A percentile compares a stretch with the other conserved stretches of the same genome.
These are phyloP conservation scores for Tetracladium maxilliforme DNA, from an alignment of 2,329 filamentous ascomycete genomes.

Conservation along the genomic window DNA sequence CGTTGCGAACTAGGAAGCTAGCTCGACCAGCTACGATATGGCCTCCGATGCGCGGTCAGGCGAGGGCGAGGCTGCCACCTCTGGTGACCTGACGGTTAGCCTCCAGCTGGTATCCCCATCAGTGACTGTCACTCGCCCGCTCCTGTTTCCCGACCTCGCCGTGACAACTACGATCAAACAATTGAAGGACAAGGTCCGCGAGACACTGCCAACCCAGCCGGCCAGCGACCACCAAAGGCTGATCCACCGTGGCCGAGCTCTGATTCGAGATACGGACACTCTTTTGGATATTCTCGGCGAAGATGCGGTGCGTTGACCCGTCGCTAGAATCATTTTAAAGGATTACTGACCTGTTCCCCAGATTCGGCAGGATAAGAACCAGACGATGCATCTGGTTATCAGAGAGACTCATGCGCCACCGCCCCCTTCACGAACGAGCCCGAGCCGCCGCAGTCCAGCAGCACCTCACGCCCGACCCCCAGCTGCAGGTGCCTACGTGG, in stretches of 20 bases:
- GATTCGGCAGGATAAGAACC: constrained; percentile 13
- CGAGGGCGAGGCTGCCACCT: constrained; percentile 10
- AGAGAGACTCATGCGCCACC: too few species aligned
- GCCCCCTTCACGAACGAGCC: too few species aligned
- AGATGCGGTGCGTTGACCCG: constrained; percentile 31
- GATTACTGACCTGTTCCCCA: constrained; percentile 8
- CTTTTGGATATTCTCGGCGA: constrained; percentile 41
- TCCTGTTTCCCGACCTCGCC: constrained; percentile 32
- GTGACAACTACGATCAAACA: constrained; percentile 36
- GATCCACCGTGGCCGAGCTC: constrained; percentile 43
- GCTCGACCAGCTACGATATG: too few species aligned
- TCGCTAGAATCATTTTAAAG: neutral
- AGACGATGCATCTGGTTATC: constrained; percentile 17
- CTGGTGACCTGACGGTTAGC: constrained; percentile 28
- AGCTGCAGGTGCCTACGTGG: too few species aligned
- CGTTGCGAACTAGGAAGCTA: too few species aligned
- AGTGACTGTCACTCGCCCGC: constrained; percentile 31
- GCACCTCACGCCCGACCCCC: too few species aligned
- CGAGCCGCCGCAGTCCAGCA: too few species aligned
- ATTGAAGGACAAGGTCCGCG: constrained; percentile 42
- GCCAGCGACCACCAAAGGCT: constrained; percentile 39
- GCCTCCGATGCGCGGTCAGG: constrained; percentile 18
- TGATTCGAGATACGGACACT: constrained; percentile 37
- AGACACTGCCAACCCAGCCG: constrained; percentile 31
- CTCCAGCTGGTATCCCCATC: constrained; percentile 46